A percentile compares a stretch with the other conserved stretches of the same genome.
Evolutionary conservation across 2,329 filamentous ascomycete species (phyloP).

Genomic region (Penicillium olsonii): DNA sequence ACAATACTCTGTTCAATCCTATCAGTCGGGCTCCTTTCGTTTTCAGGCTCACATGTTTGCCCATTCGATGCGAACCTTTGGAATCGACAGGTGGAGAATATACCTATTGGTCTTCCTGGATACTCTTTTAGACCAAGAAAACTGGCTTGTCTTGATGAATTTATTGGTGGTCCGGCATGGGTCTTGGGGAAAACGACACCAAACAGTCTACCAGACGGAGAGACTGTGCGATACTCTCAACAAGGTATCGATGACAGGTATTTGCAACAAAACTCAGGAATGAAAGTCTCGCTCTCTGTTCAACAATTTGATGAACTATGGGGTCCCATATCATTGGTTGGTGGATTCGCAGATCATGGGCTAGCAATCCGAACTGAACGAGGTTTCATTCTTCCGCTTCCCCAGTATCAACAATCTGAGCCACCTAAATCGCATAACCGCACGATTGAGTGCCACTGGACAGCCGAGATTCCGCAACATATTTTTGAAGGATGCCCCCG

Average conservation of each 20-base stretch:
- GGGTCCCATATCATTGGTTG: conserved; percentile 9
- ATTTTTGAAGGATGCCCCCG: neutral
- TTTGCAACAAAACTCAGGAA: neutral
- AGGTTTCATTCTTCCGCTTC: conserved; percentile 11
- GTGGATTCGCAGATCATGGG: neutral
- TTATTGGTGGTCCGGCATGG: conserved; percentile 9
- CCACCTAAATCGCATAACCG: neutral
- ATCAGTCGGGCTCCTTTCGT: conserved; percentile 6
- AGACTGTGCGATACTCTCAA: neutral
- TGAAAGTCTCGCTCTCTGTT: conserved; percentile 11
- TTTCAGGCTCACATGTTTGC: conserved; percentile 12
- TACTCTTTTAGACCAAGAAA: conserved; percentile 2
- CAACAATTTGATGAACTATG: conserved; percentile 14
- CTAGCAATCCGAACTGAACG: conserved; percentile 11
- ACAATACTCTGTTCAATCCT: neutral
- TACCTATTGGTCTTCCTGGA: neutral
- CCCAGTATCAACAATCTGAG: neutral
- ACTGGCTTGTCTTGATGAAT: conserved; percentile 11
- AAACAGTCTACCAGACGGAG: neutral
- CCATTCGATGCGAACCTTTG: conserved; percentile 8
- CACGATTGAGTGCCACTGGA: neutral
- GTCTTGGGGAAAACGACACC: neutral
- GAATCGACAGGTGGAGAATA: neutral
- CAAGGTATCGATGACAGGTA: neutral
- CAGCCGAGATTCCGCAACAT: neutral